A percentile compares a stretch with the other conserved stretches of the same genome.
Conservation (phyloP, 2,329 filamentous ascomycete species). For the Trichoderma sp. region DNA sequence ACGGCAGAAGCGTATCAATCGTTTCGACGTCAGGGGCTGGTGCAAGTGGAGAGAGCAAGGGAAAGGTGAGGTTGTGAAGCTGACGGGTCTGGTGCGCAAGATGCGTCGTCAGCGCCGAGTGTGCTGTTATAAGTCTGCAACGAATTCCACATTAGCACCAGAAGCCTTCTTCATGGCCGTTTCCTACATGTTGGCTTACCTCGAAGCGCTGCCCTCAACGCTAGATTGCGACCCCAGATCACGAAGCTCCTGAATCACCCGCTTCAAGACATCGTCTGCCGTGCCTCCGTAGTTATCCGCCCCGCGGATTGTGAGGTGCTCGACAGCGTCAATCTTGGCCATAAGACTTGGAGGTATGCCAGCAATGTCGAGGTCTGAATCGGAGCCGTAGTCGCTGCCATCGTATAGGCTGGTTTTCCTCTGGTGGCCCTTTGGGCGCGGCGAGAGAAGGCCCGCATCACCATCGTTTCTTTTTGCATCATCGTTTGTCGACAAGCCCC, state of each 20-base stretch:
- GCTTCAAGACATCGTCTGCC: slow-evolving; percentile 62
- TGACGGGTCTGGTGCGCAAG: slow-evolving; percentile 71
- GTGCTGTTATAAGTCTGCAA: slow-evolving; percentile 67
- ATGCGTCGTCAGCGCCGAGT: slow-evolving; percentile 71
- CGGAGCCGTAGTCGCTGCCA: slow-evolving; percentile 70
- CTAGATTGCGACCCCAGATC: slow-evolving; percentile 71
- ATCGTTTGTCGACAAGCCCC: slow-evolving; percentile 29
- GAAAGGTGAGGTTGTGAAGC: slow-evolving; percentile 69
- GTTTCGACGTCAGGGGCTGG: slow-evolving; percentile 60
- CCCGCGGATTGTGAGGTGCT: slow-evolving; percentile 63
- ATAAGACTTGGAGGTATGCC: slow-evolving; percentile 65
- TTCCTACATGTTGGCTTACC: slow-evolving; percentile 44
- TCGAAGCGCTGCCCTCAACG: slow-evolving; percentile 68
- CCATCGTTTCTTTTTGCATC: slow-evolving; percentile 33
- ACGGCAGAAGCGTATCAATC: slow-evolving; percentile 65
- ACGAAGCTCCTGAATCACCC: slow-evolving; percentile 65
- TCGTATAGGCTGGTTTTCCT: slow-evolving; percentile 61
- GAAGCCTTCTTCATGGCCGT: background rate
- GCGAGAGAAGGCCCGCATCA: slow-evolving; percentile 45
- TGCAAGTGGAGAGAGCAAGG: slow-evolving; percentile 65
- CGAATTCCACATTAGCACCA: background rate
- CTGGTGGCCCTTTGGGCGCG: slow-evolving; percentile 46
- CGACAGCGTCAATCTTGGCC: slow-evolving; percentile 68
- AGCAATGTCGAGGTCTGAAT: slow-evolving; percentile 66
- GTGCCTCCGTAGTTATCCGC: slow-evolving; percentile 64